Base-by-base conservation (phyloP, 331 rosid genomes). In the Quercus tomentella region DNA sequence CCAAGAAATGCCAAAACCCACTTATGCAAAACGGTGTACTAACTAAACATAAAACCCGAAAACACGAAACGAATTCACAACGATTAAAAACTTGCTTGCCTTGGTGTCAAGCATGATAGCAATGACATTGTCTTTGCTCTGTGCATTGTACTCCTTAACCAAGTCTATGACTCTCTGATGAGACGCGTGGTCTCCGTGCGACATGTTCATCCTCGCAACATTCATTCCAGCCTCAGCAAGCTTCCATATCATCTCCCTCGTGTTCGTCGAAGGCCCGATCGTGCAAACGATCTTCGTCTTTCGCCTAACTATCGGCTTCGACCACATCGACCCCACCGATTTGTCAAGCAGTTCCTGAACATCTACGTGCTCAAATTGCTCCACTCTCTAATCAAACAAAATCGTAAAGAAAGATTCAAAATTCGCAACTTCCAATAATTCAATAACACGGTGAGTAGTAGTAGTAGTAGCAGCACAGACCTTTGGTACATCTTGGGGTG, bases 271-370 rank as follows among this genome's bases (percentile, higher is more conserved):
- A 77, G 99, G 99, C 81, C 99, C 99, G 74, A 95, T 86, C 5
- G 99, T 95, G 82, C 99, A 95, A 45, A 95, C 99, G 77, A 95
- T 93, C 89, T 95, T 95, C 7, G 99, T 95, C 96, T 95, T 95
- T 6, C 99, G 89, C 76, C 88, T 90, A 58, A 95, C 89, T 7
- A 85, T 84, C 2, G 98, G 99, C 86, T 87, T 95, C 5, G 96
- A 87, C 98, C 97, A 95, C 87, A 95, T 41, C 77, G 26, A 41
- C 45, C 89, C 90, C 86, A 84, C 96, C 2, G 96, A 71, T 8
- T 85, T 72, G 73, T 89, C 90, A 4, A 89, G 88, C 14, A 79
- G 78, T 66, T 90, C 93, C 72, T 78, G 97, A 56, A 88, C 30
- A 21, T 81, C 89, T 75, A 88, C 74, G 45, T 88, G 84, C 72